These are phyloP conservation scores for Pythium insidiosum DNA, from an alignment of 352 stramenopile genomes.

Conservation along the genomic window DNA sequence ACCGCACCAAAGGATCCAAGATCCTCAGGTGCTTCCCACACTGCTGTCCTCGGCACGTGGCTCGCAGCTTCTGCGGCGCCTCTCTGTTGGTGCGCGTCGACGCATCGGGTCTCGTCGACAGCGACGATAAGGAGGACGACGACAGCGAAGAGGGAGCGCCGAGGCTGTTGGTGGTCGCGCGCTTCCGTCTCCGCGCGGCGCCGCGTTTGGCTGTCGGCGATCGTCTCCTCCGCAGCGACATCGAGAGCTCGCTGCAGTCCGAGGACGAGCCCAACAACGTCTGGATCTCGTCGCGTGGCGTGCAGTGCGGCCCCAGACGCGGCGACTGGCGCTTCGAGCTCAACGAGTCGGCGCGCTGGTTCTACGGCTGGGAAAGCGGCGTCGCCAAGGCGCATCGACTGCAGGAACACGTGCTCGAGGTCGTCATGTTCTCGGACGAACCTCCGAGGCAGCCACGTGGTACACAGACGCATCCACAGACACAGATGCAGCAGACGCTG, in stretches of 20 bases:
- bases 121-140: too few species aligned
- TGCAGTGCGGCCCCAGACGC: constrained; percentile 4
- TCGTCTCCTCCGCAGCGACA: constrained; percentile 1
- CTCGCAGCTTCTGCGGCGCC: constrained; percentile 53
- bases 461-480: not conserved
- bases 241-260: constrained; percentile 28
- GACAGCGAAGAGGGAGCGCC: not conserved
- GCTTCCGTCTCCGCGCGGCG: constrained; percentile 28
- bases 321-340: constrained; percentile 24
- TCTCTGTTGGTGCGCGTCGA: constrained; percentile 30
- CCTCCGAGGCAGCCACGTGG: too few species aligned
- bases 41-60: too few species aligned
- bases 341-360: constrained; percentile 44
- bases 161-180: constrained; percentile 26
- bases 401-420: constrained; percentile 38
- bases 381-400: constrained; percentile 46
- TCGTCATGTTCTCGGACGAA: too few species aligned
- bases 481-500: not conserved
- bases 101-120: not conserved
- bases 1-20: constrained; percentile 16
- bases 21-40: too few species aligned
- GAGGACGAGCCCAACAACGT: constrained; percentile 42
- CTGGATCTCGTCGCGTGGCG: constrained; percentile 31
- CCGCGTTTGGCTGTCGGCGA: constrained; percentile 13
- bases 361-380: constrained; percentile 60